Evolutionary conservation across 306 rosid genomes (phyloP), one percentile per base, ranked within the genome.

Genomic region (Dalbergia oliveri): DNA sequence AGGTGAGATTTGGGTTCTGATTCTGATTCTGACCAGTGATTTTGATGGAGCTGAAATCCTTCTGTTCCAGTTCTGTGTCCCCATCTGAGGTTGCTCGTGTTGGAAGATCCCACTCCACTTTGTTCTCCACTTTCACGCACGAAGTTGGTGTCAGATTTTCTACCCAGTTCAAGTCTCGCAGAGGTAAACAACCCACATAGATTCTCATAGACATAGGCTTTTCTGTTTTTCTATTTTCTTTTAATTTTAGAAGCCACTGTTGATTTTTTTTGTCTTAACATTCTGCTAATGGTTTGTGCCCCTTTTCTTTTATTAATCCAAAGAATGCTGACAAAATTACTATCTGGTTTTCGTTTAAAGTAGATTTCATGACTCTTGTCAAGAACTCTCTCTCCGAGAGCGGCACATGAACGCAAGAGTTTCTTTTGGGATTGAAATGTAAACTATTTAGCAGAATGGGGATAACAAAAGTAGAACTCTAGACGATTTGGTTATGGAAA

Each of bases 31-130:
- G 77, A 77, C 75, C 37, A 16, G 31, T 64, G 77, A 67, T 59
- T 15, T 62, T 31, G 77, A 94, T 89, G 97, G 97, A 90, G 82
- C 80, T 88, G 66, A 89, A 84, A 51, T 78, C 78, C 64, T 84
- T 87, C 69, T 90, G 86, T 79, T 61, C 90, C 21, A 85, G 57
- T 44, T 70, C 88, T 47, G 11, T 84, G 77, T 88, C 85, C 53
- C 7, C 86, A 6, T 92, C 85, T 85, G 92, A 92, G 45, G 79
- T 76, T 45, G 67, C 65, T 18, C 78, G 8, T 56, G 13, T 77
- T 34, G 82, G 83, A 83, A 84, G 84, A 78, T 68, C 72, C 34
- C 83, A 67, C 41, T 67, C 87, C 58, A 65, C 50, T 66, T 80
- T 73, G 1, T 64, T 91, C 82, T 75, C 79, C 3, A 80, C 57